Base-by-base conservation (phyloP, 495 filamentous ascomycete genomes). In the Aspergillus hancockii region DNA sequence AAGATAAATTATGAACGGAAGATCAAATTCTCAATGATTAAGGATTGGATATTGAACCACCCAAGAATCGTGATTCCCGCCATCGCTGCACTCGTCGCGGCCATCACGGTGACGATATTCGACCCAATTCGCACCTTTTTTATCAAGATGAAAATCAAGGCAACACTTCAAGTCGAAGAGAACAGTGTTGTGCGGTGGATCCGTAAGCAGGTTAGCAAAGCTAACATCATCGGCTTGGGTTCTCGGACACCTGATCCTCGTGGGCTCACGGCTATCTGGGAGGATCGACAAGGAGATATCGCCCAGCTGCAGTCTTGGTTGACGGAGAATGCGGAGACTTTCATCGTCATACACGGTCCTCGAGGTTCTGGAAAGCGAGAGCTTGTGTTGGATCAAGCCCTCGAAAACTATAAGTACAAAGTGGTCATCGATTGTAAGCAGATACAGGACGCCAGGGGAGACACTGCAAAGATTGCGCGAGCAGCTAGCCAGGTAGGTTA, bases 371-470 rank as follows among this genome's bases (percentile, higher is more conserved):
- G 94, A 1, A 97, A 96, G 71, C 86, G 82, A 56, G 93, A 97
- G 62, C 76, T 98, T 0, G 86, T 98, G 6, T 58, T 97, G 30
- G 90, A 96, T 59, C 90, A 92, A 63, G 87, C 91, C 0, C 79
- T 98, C 18, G 84, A 90, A 63, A 83, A 85, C 19, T 84, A 90
- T 45, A 87, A 83, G 47, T 85, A 94, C 66, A 91, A 90, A 46
- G 74, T 98, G 0, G 75, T 95, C n/a, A 86, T 98, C 50, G 94
- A 98, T 71, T 98, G 93, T 77, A 97, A 96, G 69, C 88, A 90
- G 4, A 90, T 98, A 18, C 87, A 92, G 55, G 93, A 98, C 67
- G 92, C 94, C 2, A 85, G 89, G 28, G 94, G 94, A 0, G 94
- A 98, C 70, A 86, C 86, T n/a, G 85, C 86, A 3, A 96, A 90